Evolutionary conservation across 345 rosid genomes (phyloP), one percentile per base, ranked within the genome.

Genomic region (Eucalyptus pauciflora): DNA sequence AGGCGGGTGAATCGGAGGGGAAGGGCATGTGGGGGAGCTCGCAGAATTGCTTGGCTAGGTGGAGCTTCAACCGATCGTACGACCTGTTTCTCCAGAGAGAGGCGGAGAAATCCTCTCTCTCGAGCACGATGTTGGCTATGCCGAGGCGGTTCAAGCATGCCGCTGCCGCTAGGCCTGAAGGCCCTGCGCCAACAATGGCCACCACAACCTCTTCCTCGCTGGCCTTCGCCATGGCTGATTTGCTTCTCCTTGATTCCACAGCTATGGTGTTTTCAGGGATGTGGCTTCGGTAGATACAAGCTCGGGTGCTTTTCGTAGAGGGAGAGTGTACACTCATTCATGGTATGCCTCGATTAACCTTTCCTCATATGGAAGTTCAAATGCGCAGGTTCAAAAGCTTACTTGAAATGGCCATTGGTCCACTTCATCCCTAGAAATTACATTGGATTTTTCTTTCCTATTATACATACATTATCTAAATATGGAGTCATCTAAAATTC

Each of bases 101-200:
- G 29, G 94, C 95, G 50, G 79, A 93, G 29, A 93, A 93, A 9
- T 94, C 95, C 64, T 93, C 97, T 89, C 90, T 91, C 87, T 96
- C 97, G 8, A 94, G 50, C 7, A 95, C 91, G 16, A 95, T 69
- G 87, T 94, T 91, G 2, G 95, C 92, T 33, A 94, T 90, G 48
- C 86, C 81, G 9, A 90, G 89, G 20, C 86, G 91, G 86, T 92
- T 93, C 1, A 96, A 91, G 90, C 95, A 96, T 3, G 95, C 95
- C 15, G 95, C 89, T 4, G 94, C 88, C 1, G 95, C 94, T 27
- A 95, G 76, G 67, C 96, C 97, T 12, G 96, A 90, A 54, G 98
- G 97, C 27, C 96, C 97, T 5, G 93, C 95, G 16, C 97, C 96
- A 10, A 94, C 93, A 22, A 94, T 91, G 37, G 93, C 90, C 43